Conservation (phyloP, 2,329 filamentous ascomycete genomes). For the Boeremia lycopersici region DNA sequence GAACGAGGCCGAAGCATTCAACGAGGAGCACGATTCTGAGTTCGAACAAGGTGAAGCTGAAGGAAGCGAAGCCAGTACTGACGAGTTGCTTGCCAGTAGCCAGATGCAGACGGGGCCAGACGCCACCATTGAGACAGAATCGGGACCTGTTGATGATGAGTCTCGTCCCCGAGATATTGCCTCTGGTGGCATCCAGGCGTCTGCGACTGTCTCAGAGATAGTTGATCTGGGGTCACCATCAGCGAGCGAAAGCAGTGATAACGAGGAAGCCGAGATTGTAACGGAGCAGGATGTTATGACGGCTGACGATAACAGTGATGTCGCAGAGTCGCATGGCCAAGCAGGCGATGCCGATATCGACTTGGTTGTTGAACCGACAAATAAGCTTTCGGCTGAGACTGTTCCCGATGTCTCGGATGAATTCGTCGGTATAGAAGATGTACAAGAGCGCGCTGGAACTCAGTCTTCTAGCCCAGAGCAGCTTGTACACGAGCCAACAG, state of each 20-base stretch:
- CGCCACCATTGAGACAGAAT: background rate
- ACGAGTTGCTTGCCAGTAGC: background rate
- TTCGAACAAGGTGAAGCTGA: background rate
- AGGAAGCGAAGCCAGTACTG: background rate
- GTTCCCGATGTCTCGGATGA: background rate
- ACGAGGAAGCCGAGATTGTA: background rate
- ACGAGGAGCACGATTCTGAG: background rate
- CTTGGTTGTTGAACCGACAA: background rate
- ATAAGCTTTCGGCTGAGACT: background rate
- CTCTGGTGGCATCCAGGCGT: constrained; percentile 5
- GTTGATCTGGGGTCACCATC: constrained; percentile 34
- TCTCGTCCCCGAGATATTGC: background rate
- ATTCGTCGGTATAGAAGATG: background rate
- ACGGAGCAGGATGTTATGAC: background rate
- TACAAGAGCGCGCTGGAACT: background rate
- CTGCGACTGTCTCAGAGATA: constrained; percentile 19
- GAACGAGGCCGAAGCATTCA: background rate
- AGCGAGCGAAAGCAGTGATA: constrained; percentile 4
- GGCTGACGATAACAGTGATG: background rate
- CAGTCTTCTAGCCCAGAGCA: background rate
- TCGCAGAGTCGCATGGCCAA: background rate
- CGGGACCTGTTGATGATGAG: background rate
- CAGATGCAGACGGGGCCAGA: background rate
- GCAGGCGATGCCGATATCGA: background rate
- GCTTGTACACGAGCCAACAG: background rate